Base-by-base conservation (phyloP, 2,329 filamentous ascomycete species). In the Pestalotiopsis sp. region DNA sequence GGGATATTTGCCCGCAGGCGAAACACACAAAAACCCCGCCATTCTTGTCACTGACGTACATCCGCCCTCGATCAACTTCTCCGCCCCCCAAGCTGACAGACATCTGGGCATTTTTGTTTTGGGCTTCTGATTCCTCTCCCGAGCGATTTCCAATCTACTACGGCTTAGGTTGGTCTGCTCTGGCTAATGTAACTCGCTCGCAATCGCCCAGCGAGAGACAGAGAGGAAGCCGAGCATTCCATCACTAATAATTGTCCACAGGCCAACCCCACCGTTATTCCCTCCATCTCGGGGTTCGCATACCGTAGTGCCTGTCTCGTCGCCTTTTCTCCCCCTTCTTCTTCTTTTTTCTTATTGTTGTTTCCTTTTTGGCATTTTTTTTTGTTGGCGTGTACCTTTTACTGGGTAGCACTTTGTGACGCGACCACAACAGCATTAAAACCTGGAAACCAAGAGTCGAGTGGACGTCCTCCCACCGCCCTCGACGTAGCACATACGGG, bases 21-120 rank as follows among this genome's bases (percentile, higher is more conserved):
- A 66, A 66, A 59, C 64, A 66, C 64, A 66, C 36, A 64, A 36
- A 66, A 66, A 66, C 64, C 64, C 64, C 64, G 64, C 64, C 64
- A 66, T 64, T 66, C 52, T 66, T 56, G 64, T 66, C 64, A 45
- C 64, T 66, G 64, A 66, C 64, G 64, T 66, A 66, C 64, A 25
- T 66, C 25, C 31, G 13, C 14, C 27, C 31, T 14, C 49, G 12
- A 13, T 20, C 11, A 62, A 9, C n/a, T 36, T 25, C 27, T 39
- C 59, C 17, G 27, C 17, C 59, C 20, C 13, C 14, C 31, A 41
- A 13, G 27, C 60, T 63, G 12, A 12, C 60, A 7, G 20, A 41
- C 60, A 63, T 38, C 31, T 36, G 6, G 31, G 31, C 7, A 36
- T 57, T 45, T 27, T 23, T 66, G 36, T n/a, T 56, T 45, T 45